Evolutionary conservation across 306 rosid genomes (phyloP).

Genomic region (Inga oerstediana): DNA sequence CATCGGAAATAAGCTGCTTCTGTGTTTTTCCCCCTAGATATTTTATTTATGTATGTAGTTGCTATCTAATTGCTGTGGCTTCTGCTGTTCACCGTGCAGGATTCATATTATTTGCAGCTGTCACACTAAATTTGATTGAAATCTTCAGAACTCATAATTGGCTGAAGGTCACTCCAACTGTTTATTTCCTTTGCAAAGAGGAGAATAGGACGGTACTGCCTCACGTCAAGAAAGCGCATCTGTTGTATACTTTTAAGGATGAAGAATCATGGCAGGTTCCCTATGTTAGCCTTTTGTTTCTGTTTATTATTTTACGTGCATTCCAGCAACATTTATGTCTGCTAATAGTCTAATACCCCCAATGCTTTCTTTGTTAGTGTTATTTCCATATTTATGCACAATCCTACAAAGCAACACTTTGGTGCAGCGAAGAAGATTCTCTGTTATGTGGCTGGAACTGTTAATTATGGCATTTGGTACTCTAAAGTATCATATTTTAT

Average conservation of each 20-base stretch:
- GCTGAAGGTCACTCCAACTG: slow-evolving; percentile 54
- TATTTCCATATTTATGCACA: too few relatives aligned
- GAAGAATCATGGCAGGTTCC: slow-evolving; percentile 98
- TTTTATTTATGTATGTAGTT: not conserved
- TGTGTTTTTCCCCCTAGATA: not conserved
- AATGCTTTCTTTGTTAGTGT: too few relatives aligned
- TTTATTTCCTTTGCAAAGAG: slow-evolving; percentile 72
- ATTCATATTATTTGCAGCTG: slow-evolving; percentile 52
- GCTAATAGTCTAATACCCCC: too few relatives aligned
- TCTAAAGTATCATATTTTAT: too few relatives aligned
- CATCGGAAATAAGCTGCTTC: slow-evolving; percentile 2
- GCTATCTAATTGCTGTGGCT: not conserved
- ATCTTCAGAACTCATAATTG: slow-evolving; percentile 68
- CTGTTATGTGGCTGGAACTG: too few relatives aligned
- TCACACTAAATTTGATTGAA: slow-evolving; percentile 66
- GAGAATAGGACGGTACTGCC: slow-evolving; percentile 64
- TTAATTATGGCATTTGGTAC: too few relatives aligned
- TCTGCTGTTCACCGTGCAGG: slow-evolving; percentile 41
- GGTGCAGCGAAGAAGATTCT: too few relatives aligned
- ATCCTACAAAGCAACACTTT: too few relatives aligned
- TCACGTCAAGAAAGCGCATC: slow-evolving; percentile 67
- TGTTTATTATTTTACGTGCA: too few relatives aligned
- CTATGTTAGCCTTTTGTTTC: too few relatives aligned
- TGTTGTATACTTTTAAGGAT: slow-evolving; percentile 64
- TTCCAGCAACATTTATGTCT: too few relatives aligned